A percentile compares a stretch with the other conserved stretches of the same genome.
These are phyloP conservation scores for Penicillium sp. DNA, from an alignment of 2,329 filamentous ascomycete genomes.

Conservation along the genomic window DNA sequence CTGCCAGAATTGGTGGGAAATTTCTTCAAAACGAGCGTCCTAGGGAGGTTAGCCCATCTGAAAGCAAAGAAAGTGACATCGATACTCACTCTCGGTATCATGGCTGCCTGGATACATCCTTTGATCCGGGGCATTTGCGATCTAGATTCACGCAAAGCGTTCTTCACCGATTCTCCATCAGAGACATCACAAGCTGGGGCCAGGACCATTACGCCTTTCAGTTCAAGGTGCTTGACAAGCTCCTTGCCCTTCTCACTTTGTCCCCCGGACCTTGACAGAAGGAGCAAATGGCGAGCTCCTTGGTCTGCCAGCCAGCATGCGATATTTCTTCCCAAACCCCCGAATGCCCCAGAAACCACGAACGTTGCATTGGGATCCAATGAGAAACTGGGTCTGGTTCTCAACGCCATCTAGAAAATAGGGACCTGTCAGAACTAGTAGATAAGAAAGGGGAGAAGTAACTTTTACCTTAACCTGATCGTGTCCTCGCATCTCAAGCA, in stretches of 20 bases:
- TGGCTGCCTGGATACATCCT: slow-evolving; percentile 29
- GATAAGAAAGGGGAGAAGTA: not conserved
- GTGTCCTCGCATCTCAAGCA: not conserved
- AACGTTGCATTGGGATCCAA: slow-evolving; percentile 24
- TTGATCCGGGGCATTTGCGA: slow-evolving; percentile 24
- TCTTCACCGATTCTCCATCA: slow-evolving; percentile 23
- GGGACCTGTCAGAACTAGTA: not conserved
- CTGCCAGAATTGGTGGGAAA: slow-evolving; percentile 30
- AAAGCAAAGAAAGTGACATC: not conserved
- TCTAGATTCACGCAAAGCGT: not conserved
- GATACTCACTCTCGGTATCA: slow-evolving; percentile 16
- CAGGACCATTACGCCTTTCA: not conserved
- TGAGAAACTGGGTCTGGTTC: not conserved
- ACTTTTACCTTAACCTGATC: not conserved
- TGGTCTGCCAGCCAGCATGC: slow-evolving; percentile 33
- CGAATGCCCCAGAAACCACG: slow-evolving; percentile 35
- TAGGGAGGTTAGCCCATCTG: not conserved
- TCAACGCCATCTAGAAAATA: slow-evolving; percentile 4
- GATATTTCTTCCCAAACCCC: slow-evolving; percentile 33
- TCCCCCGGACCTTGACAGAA: slow-evolving; percentile 21
- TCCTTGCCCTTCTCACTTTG: not conserved
- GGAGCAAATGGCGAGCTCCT: slow-evolving; percentile 35
- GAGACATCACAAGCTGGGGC: slow-evolving; percentile 29
- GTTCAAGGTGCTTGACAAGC: slow-evolving; percentile 2
- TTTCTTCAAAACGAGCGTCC: slow-evolving; percentile 31